Evolutionary conservation across 768 basidiomycete genomes (phyloP), one percentile per base, ranked within the genome.

Genomic region (Mycena rebaudengoi): DNA sequence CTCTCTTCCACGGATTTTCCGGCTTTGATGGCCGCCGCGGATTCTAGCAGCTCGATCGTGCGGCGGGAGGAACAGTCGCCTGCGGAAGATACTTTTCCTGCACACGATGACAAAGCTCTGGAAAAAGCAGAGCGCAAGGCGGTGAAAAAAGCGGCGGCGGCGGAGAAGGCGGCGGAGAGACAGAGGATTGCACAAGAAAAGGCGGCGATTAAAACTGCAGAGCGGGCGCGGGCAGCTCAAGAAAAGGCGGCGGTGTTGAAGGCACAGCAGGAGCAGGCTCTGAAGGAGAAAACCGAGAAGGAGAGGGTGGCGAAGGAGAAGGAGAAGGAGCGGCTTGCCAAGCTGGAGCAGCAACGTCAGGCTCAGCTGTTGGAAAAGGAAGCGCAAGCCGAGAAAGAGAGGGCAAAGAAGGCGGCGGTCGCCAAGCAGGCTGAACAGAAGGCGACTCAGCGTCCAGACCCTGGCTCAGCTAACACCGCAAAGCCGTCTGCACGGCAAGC

Each of bases 1-100:
- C 79, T 93, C 57, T 91, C 91, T 64, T 78, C 87, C 39, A 78
- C 85, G 72, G 93, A 94, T 75, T 94, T 94, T 74, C 93, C 92
- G 54, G 91, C 91, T 35, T 80, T 94, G 23, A 54, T 48, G 62
- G 77, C 83, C 43, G 37, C 65, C 64, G 74, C 62, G 76, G 70
- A 63, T 16, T 57, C 55, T 29, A 23, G 62, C 65, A 80, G 72
- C 65, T 78, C 69, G 75, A 77, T n/a, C 20, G 50, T 20, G 48
- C 57, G 74, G 59, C 39, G 71, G 74, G 44, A 74, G 52, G 75
- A 74, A 14, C 70, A 76, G 43, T 75, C 75, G 37, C 61, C 75
- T 18, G 72, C 76, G 44, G 76, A 81, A 35, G 75, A 75, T 54
- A 41, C 62, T 28, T 59, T 72, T 35, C 64, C 71, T 45, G 70